phyloP scores from a whole-genome alignment of 108 stramenopile species.

The Stephanodiscus triporus region DNA sequence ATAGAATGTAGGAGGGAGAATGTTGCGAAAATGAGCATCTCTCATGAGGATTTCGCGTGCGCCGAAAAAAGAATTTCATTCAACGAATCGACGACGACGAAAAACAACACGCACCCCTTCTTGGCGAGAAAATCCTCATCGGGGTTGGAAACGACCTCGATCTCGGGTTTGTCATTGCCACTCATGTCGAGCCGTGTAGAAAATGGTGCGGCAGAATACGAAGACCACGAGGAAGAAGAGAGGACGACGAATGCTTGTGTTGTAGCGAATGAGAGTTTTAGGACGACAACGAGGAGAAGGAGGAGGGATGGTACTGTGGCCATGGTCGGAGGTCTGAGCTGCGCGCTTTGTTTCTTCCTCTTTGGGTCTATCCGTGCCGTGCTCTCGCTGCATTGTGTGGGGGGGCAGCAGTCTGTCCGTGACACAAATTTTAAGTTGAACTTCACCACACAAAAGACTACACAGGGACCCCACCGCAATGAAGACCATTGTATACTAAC shows the following conservation, averaged over 20 bases:
- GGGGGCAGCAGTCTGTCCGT: too few species aligned
- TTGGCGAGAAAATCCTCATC: slow-evolving; percentile 65
- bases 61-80: background rate
- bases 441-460: too few species aligned
- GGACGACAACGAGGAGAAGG: background rate
- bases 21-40: too few species aligned
- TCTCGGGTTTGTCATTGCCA: slow-evolving; percentile 41
- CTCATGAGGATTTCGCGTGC: background rate
- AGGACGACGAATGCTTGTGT: background rate
- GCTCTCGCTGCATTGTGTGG: too few species aligned
- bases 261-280: background rate
- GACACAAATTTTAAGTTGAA: too few species aligned
- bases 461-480: too few species aligned
- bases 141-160: slow-evolving; percentile 66
- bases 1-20: background rate
- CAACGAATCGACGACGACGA: background rate
- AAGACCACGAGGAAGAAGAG: too few species aligned
- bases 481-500: too few species aligned
- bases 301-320: background rate
- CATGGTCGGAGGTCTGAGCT: too few species aligned
- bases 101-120: slow-evolving; percentile 56
- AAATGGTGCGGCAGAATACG: background rate
- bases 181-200: slow-evolving; percentile 3
- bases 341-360: too few species aligned
- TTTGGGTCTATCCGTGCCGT: too few species aligned